Percentiles rank a stretch among this genome's conserved stretches.
phyloP scores from a whole-genome alignment of 2,329 filamentous ascomycete species.

The Trichoderma simmonsii region DNA sequence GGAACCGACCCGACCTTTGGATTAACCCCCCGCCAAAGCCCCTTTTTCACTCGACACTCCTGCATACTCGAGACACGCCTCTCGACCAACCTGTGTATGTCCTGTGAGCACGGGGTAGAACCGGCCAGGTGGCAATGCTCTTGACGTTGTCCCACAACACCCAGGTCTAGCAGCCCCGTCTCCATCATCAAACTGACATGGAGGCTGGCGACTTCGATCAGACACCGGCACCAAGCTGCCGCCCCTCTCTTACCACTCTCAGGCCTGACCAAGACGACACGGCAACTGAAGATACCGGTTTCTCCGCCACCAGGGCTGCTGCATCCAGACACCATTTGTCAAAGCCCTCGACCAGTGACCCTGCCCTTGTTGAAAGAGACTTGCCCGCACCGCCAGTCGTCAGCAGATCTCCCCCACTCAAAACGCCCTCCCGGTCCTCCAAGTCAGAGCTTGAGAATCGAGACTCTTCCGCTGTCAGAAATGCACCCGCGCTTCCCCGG shows the following conservation, averaged over 20 bases:
- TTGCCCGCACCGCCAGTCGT: slow-evolving; percentile 23
- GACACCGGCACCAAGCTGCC: slow-evolving; percentile 33
- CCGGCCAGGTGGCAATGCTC: slow-evolving; percentile 23
- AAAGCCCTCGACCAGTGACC: slow-evolving; percentile 24
- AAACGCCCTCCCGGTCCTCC: not conserved
- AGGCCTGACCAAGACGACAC: slow-evolving; percentile 18
- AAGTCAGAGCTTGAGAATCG: slow-evolving; percentile 18
- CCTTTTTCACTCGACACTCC: not conserved
- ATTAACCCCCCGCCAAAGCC: not conserved
- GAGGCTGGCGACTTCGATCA: slow-evolving; percentile 31
- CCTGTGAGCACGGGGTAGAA: not conserved
- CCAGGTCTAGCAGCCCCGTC: slow-evolving; percentile 22
- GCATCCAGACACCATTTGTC: slow-evolving; percentile 25
- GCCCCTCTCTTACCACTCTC: slow-evolving; percentile 27
- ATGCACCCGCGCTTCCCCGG: not conserved
- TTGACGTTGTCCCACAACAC: slow-evolving; percentile 25
- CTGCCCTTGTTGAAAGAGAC: slow-evolving; percentile 24
- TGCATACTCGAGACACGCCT: slow-evolving; percentile 10
- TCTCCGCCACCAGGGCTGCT: slow-evolving; percentile 13
- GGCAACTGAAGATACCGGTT: not conserved
- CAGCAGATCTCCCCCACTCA: slow-evolving; percentile 10
- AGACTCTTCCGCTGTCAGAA: not conserved
- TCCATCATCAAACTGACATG: slow-evolving; percentile 21
- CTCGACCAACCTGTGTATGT: not conserved
- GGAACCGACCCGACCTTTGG: not conserved